Percentiles rank a stretch among this genome's conserved stretches.
Evolutionary conservation across 1,284 basidiomycete species (phyloP).

Genomic region (Wolfiporia cocos): DNA sequence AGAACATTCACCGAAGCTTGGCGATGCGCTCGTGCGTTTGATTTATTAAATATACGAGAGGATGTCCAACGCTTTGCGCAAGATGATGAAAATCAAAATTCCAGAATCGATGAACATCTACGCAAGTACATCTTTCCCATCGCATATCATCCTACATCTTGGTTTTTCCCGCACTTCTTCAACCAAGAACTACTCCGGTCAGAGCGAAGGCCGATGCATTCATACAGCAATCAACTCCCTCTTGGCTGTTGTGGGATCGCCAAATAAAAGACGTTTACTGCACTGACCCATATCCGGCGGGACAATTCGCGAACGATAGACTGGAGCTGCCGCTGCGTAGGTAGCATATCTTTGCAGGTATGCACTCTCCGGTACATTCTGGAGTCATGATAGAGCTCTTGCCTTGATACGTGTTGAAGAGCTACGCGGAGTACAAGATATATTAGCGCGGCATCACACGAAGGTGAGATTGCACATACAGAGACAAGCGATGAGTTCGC

Average conservation of each 20-base stretch:
- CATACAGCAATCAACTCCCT: no score
- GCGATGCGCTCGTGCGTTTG: no score
- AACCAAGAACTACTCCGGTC: no score
- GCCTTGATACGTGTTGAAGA: slow-evolving; percentile 68
- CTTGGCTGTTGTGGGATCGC: neutral
- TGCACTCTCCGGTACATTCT: slow-evolving; percentile 55
- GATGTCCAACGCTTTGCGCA: no score
- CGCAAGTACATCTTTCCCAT: no score
- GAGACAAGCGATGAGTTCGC: slow-evolving; percentile 49
- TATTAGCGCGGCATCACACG: slow-evolving; percentile 1
- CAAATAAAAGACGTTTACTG: neutral
- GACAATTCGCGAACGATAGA: slow-evolving; percentile 54
- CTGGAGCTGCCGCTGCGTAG: slow-evolving; percentile 66
- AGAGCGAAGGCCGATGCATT: no score
- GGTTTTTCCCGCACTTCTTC: no score
- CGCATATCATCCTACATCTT: no score
- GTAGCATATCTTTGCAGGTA: slow-evolving; percentile 71
- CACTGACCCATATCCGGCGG: slow-evolving; percentile 54
- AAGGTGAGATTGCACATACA: slow-evolving; percentile 29
- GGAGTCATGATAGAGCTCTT: slow-evolving; percentile 52
- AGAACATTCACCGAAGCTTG: no score
- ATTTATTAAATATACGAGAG: no score
- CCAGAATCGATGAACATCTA: no score
- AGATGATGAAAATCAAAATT: no score
- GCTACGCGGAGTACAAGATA: slow-evolving; percentile 36